Evolutionary conservation across 441 rosid genomes (phyloP), one percentile per base, ranked within the genome.

Genomic region (Capsella rubella): DNA sequence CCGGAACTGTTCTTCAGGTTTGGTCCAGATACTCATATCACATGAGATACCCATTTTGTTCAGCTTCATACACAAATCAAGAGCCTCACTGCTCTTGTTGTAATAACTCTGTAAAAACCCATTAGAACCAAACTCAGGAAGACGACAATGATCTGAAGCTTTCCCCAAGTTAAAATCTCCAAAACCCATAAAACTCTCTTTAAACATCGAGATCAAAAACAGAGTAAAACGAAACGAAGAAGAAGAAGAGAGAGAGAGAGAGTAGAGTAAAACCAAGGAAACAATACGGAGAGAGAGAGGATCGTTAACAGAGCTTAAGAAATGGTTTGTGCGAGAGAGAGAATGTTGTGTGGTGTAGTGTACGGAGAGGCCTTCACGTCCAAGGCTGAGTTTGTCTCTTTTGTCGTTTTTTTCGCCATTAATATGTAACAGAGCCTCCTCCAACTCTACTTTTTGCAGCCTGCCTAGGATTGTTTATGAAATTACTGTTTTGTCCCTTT

Each of bases 11-110:
- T 43, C 47, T 67, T 79, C 82, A 68, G 71, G 78, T 77, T 47
- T 72, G 50, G 21, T 62, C 80, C 49, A 71, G 0, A 71, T 45
- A 40, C 73, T 75, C 45, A 64, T 67, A 28, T 81, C 90, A 47
- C 81, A 82, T 52, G 80, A 69, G 70, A 90, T 58, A 79, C 76
- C 83, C 90, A 90, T 69, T 43, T 82, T 69, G 47, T 13, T 16
- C 3, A 88, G 79, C 78, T 66, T 78, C 35, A 75, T 67, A 70
- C 84, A 76, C 75, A 90, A 73, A 67, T 81, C 86, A 27, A 79
- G 16, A 77, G 64, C 84, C 75, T 78, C 75, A 15, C 49, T 61
- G 42, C 50, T 34, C 35, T 66, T 75, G 18, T 5, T 74, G 34
- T 76, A 67, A 29, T 74, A 75, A 53, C 67, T 63, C 16, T 78